phyloP scores from a whole-genome alignment of 805 yeast genomes.

The Jamesozyma gamospora region DNA sequence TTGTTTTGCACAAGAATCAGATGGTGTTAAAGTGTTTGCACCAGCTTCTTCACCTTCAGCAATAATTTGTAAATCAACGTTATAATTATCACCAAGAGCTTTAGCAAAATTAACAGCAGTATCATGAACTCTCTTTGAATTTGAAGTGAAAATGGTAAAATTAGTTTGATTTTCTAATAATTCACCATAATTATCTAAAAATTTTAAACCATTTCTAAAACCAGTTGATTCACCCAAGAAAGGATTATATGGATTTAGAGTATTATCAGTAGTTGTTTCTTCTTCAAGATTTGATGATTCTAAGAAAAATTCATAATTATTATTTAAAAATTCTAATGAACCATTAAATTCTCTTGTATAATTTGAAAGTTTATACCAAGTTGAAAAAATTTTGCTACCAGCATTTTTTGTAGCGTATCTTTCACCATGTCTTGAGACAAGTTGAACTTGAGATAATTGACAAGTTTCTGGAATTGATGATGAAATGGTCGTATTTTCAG shows the following conservation, averaged over 20 bases:
- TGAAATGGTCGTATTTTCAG: conserved; percentile 44
- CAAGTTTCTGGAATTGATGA: conserved; percentile 40
- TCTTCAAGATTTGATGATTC: conserved; percentile 34
- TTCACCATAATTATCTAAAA: conserved; percentile 34
- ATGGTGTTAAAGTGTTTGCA: conserved; percentile 42
- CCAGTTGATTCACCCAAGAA: conserved; percentile 41
- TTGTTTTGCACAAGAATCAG: conserved; percentile 36
- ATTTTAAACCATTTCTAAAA: conserved; percentile 36
- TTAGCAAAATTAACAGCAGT: conserved; percentile 45
- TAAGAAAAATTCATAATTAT: conserved; percentile 38
- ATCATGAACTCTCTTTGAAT: conserved; percentile 39
- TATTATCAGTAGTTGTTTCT: conserved; percentile 25
- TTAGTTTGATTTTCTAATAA: conserved; percentile 31
- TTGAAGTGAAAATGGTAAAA: conserved; percentile 40
- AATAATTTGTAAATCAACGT: conserved; percentile 29
- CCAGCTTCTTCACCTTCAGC: conserved; percentile 36
- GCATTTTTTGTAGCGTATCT: conserved; percentile 51
- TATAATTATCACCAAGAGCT: conserved; percentile 16
- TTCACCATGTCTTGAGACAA: conserved; percentile 57
- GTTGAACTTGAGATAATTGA: conserved; percentile 53
- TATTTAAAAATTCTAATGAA: conserved; percentile 39
- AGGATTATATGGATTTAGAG: conserved; percentile 20
- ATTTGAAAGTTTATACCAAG: conserved; percentile 11
- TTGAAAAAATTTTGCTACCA: conserved; percentile 29
- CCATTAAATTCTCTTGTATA: conserved; percentile 35